A percentile compares a stretch with the other conserved stretches of the same genome.
These are phyloP conservation scores for Halteria grandinella DNA, from an alignment of 73 alveolate species.

Conservation along the genomic window DNA sequence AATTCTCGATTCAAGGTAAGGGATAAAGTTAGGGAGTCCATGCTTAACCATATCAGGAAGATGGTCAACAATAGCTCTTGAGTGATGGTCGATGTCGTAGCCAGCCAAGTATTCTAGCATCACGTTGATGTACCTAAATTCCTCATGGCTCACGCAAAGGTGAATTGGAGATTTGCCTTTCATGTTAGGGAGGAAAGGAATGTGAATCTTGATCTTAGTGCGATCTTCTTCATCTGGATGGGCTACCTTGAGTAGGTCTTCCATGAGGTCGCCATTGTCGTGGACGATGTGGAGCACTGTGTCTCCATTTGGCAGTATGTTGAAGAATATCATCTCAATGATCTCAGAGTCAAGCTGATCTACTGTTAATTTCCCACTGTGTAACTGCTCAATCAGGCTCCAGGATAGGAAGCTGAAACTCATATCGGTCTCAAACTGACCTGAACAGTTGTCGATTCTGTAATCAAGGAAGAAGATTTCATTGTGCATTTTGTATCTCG, in stretches of 20 bases:
- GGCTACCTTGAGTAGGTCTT: conserved; percentile 4
- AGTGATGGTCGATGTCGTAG: conserved; percentile 45
- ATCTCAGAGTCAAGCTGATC: conserved; percentile 16
- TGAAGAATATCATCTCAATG: conserved; percentile 18
- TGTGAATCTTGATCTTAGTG: conserved; percentile 11
- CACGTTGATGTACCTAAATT: conserved; percentile 36
- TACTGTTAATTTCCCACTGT: conserved; percentile 4
- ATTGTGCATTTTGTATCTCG: too few species aligned
- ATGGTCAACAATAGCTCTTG: conserved; percentile 33
- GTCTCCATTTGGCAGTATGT: conserved; percentile 35
- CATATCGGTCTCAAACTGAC: too few species aligned
- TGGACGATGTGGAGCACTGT: conserved; percentile 12
- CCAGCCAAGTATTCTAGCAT: conserved; percentile 23
- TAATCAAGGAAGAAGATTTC: too few species aligned
- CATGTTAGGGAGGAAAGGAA: conserved; percentile 29
- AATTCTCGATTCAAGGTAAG: conserved; percentile 36
- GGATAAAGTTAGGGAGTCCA: conserved; percentile 29
- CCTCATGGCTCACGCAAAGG: conserved; percentile 11
- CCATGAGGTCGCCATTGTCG: conserved; percentile 31
- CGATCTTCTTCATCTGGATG: conserved; percentile 29
- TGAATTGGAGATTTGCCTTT: conserved; percentile 49
- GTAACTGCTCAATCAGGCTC: conserved; percentile 29
- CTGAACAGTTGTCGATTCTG: too few species aligned
- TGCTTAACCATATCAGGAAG: conserved; percentile 26
- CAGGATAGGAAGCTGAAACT: conserved; percentile 30